Base-by-base conservation (phyloP, 2,329 filamentous ascomycete genomes). In the Ploettnerulaceae sp. region DNA sequence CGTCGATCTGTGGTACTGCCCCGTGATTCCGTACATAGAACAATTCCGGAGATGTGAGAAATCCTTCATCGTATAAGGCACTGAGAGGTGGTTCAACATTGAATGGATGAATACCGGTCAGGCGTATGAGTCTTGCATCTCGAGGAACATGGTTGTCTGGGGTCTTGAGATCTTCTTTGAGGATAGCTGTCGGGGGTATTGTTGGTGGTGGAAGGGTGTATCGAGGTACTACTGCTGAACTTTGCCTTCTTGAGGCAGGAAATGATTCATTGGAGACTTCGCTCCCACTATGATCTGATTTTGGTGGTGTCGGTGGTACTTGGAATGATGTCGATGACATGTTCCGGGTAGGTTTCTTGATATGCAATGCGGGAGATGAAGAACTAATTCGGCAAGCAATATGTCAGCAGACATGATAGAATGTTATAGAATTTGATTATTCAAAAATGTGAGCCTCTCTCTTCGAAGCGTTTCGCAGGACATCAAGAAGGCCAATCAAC, bases 21-120 rank as follows among this genome's bases (percentile, higher is more conserved):
- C 90, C 90, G 70, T 96, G 90, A 60, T 95, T 96, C 26, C 90
- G 75, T 7, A 96, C 90, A 64, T 94, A 96, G 67, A 95, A 93
- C 1, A 96, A 71, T 57, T 95, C 85, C 9, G 89, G 85, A 29
- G 83, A 87, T 1, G 89, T 96, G 28, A 96, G 70, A 62, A 95
- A 95, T 0, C 90, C 89, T 69, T 77, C 71, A 35, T 91, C 76
- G 66, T 82, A 95, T 1, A 95, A 71, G 12, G 81, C 80, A 45
- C 79, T 86, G 7, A 96, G 69, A 0, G 90, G 89, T 7, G 90
- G 77, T 67, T 96, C 90, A 38, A 86, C 84, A 58, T 96, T 96
- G 71, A 94, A 95, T 1, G 90, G 90, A 65, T 95, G 90, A 5
- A 87, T 77, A 18, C 90, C 90, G 8, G 90, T 96, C 11, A 96